Conservation (phyloP, 2,329 filamentous ascomycete species). For the Phaeosphaeria sp. region DNA sequence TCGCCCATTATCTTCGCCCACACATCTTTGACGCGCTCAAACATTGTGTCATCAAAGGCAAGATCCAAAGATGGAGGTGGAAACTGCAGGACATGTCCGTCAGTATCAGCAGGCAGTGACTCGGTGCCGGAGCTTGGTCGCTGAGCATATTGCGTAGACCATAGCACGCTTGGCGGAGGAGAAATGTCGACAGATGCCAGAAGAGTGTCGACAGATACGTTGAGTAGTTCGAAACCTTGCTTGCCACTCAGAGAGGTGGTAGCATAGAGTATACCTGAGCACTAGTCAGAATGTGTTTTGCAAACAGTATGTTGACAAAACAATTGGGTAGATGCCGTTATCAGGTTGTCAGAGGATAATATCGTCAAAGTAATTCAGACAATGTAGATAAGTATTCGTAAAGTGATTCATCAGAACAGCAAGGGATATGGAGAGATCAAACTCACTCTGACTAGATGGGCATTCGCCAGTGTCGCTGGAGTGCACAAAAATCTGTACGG, state of each 20-base stretch:
- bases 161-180: constrained; percentile 53
- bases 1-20: constrained; percentile 71
- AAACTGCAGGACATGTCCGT: constrained; percentile 62
- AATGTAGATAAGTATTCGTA: constrained; percentile 99
- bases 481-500: constrained; percentile 72
- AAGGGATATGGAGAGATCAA: constrained; percentile 14
- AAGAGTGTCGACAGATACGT: constrained; percentile 53
- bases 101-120: constrained; percentile 33
- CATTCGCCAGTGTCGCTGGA: constrained; percentile 94
- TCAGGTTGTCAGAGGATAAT: constrained; percentile 88
- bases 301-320: constrained; percentile 5
- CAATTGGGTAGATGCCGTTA: constrained; percentile 50
- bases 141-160: constrained; percentile 62
- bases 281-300: constrained; percentile 44
- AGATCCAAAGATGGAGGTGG: constrained; percentile 68
- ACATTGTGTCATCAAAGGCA: constrained; percentile 73
- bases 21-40: constrained; percentile 71
- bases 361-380: constrained; percentile 95
- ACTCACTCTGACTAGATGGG: constrained; percentile 88
- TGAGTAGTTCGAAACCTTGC: constrained; percentile 44
- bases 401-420: constrained; percentile 79
- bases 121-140: constrained; percentile 26
- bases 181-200: constrained; percentile 48
- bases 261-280: constrained; percentile 65
- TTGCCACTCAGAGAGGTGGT: constrained; percentile 52